Conservation (phyloP, 345 rosid genomes). For the Gossypium herbaceum region DNA sequence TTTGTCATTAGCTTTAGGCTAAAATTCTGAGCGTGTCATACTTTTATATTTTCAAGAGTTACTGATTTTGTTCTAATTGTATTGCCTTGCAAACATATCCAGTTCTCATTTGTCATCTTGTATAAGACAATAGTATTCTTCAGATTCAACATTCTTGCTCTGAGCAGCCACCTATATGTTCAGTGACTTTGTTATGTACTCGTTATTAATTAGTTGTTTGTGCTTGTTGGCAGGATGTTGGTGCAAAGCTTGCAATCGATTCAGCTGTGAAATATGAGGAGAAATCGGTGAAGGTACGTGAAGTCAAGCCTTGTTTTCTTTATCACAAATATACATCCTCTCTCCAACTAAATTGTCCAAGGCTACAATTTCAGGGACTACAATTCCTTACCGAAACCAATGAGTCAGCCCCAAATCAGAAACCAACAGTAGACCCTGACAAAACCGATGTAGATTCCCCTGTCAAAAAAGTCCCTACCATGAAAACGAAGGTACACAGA, state of each 20-base stretch:
- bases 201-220: slow-evolving; percentile 6
- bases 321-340: neutral
- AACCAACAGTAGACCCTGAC: slow-evolving; percentile 21
- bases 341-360: neutral
- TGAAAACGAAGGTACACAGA: slow-evolving; percentile 59
- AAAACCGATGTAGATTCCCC: slow-evolving; percentile 24
- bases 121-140: neutral
- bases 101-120: neutral
- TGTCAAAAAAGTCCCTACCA: slow-evolving; percentile 22
- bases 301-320: neutral
- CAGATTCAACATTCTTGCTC: neutral
- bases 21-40: neutral
- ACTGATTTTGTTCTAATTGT: neutral
- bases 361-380: slow-evolving; percentile 60
- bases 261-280: slow-evolving; percentile 41
- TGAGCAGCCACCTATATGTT: neutral
- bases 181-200: neutral
- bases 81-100: neutral
- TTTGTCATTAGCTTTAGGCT: neutral
- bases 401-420: slow-evolving; percentile 24
- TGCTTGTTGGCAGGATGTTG: slow-evolving; percentile 43
- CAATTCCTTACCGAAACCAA: slow-evolving; percentile 57
- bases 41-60: neutral
- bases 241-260: slow-evolving; percentile 43
- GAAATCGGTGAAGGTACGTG: slow-evolving; percentile 44